Conservation (phyloP, 805 yeast genomes). For the Saturnispora gosingensis region DNA sequence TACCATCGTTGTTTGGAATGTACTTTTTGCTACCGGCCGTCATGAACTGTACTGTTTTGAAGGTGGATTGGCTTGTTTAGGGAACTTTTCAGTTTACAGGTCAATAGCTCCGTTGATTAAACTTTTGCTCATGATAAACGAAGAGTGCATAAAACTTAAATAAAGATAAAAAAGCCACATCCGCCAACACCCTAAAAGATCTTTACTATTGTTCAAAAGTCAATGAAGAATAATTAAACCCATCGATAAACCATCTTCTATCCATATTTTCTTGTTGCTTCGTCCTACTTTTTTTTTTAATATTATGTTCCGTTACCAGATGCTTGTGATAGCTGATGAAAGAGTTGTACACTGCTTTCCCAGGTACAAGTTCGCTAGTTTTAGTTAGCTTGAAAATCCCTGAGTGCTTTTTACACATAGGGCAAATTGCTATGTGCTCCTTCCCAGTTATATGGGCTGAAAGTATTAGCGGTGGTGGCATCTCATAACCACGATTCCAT, state of each 20-base stretch:
- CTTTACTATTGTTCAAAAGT: neutral
- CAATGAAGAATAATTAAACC: neutral
- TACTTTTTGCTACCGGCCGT: neutral
- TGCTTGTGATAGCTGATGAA: neutral
- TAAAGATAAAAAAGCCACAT: no score
- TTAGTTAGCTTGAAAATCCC: neutral
- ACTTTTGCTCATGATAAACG: neutral
- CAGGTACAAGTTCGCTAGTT: neutral
- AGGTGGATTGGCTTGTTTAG: neutral
- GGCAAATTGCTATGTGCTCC: neutral
- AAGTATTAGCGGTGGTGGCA: constrained; percentile 21
- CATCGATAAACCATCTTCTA: neutral
- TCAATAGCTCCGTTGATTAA: neutral
- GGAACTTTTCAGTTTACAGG: neutral
- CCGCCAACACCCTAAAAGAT: neutral
- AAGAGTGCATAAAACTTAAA: neutral
- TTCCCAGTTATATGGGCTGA: neutral
- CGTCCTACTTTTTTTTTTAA: neutral
- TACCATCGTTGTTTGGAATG: neutral
- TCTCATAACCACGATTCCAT: constrained; percentile 23
- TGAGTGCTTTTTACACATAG: neutral
- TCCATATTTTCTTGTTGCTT: neutral
- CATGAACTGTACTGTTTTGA: no score
- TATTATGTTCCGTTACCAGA: neutral
- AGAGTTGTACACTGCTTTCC: neutral